These are phyloP conservation scores for Lentithecium fluviatile DNA, from an alignment of 495 filamentous ascomycete genomes.

Conservation along the genomic window DNA sequence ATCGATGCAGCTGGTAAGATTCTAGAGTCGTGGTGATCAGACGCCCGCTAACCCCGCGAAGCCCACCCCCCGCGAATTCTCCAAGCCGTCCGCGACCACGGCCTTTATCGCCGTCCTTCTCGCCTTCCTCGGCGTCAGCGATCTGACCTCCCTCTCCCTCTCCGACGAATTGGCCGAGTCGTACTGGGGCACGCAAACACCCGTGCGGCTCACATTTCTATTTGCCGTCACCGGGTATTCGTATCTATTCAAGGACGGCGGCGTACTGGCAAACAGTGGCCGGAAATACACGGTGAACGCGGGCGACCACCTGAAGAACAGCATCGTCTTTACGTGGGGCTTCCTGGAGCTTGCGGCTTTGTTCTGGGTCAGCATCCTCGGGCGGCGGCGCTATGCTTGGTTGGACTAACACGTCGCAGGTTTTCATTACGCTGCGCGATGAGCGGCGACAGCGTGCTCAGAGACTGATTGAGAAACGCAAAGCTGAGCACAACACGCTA, in stretches of 20 bases:
- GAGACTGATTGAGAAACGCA: slow-evolving; percentile 29
- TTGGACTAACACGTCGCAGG: slow-evolving; percentile 8
- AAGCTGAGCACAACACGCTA: slow-evolving; percentile 20
- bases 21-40: no score
- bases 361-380: slow-evolving; percentile 68
- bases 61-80: slow-evolving; percentile 53
- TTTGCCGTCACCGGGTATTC: slow-evolving; percentile 66
- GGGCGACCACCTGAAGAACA: slow-evolving; percentile 67
- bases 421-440: slow-evolving; percentile 32
- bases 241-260: slow-evolving; percentile 57
- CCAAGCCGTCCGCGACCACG: slow-evolving; percentile 61
- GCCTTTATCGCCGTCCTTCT: slow-evolving; percentile 72
- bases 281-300: slow-evolving; percentile 29
- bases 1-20: slow-evolving; percentile 72
- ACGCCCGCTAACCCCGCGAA: slow-evolving; percentile 31
- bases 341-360: slow-evolving; percentile 83
- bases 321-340: slow-evolving; percentile 77
- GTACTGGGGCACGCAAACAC: slow-evolving; percentile 66
- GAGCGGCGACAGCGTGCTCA: slow-evolving; percentile 26
- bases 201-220: slow-evolving; percentile 63
- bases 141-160: slow-evolving; percentile 69
- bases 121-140: slow-evolving; percentile 63
- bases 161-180: slow-evolving; percentile 64
- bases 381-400: neutral
- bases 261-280: slow-evolving; percentile 45